Evolutionary conservation across 176 grass and related monocot species (phyloP).

Genomic region (Triticum monococcum): DNA sequence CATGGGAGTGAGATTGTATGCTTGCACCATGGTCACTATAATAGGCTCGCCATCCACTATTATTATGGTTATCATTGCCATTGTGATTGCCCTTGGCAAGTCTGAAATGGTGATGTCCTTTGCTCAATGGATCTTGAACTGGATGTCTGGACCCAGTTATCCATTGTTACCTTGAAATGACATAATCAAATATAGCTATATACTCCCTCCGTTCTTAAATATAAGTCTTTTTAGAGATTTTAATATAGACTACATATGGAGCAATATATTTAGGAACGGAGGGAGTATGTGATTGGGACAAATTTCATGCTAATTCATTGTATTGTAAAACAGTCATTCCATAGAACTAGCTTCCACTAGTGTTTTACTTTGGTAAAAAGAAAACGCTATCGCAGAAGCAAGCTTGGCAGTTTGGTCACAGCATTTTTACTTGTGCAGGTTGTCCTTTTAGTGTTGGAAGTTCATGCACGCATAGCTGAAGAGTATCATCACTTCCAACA

Average conservation of each 20-base stretch:
- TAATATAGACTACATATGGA: too few relatives aligned
- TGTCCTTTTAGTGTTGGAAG: conserved; percentile 87
- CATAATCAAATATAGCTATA: background rate
- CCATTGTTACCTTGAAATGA: background rate
- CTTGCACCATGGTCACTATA: conserved; percentile 14
- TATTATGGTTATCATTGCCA: background rate
- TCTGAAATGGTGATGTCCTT: background rate
- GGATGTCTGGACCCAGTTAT: conserved; percentile 5
- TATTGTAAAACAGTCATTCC: background rate
- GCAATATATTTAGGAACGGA: too few relatives aligned
- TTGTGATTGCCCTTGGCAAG: conserved; percentile 1
- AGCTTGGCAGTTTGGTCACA: conserved; percentile 14
- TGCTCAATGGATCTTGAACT: too few relatives aligned
- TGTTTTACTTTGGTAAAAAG: background rate
- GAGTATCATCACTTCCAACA: conserved; percentile 69
- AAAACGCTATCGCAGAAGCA: background rate
- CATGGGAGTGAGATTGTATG: background rate
- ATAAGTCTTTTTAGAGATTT: too few relatives aligned
- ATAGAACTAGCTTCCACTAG: background rate
- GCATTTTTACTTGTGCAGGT: conserved; percentile 58
- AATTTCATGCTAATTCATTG: background rate
- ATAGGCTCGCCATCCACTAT: background rate
- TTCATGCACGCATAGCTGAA: conserved; percentile 89
- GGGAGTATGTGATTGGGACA: background rate
- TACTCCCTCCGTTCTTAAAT: too few relatives aligned